Conservation (phyloP, 2,329 filamentous ascomycete species). For the Tolypocladium album region DNA sequence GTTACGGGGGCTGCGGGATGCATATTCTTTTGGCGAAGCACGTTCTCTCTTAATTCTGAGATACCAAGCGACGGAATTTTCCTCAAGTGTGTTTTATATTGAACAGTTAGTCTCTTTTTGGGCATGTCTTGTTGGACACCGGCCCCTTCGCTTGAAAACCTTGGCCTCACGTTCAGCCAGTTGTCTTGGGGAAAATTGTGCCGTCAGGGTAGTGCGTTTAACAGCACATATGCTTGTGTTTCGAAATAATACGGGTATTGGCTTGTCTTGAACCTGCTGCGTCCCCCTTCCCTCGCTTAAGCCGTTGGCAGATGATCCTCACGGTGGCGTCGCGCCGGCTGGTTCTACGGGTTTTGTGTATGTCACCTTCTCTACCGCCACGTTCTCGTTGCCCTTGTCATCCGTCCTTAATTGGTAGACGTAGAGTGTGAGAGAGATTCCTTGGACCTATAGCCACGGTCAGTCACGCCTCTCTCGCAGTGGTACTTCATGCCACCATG, state of each 20-base stretch:
- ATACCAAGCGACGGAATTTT: constrained; percentile 25
- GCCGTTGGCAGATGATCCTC: constrained; percentile 4
- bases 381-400: constrained; percentile 64
- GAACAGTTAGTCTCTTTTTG: constrained; percentile 16
- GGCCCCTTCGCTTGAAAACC: constrained; percentile 9
- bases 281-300: background rate
- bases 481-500: background rate
- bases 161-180: background rate
- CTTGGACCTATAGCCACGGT: constrained; percentile 60
- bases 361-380: constrained; percentile 77
- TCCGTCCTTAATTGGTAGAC: constrained; percentile 82
- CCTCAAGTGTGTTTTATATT: constrained; percentile 12
- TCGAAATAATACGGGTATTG: constrained; percentile 14
- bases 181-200: background rate
- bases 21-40: constrained; percentile 12
- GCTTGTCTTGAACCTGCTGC: constrained; percentile 1
- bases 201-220: background rate
- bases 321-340: constrained; percentile 37
- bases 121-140: constrained; percentile 7
- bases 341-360: constrained; percentile 67
- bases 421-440: constrained; percentile 89
- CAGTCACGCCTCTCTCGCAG: background rate
- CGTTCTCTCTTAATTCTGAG: constrained; percentile 18
- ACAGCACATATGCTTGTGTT: background rate
- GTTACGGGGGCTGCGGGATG: constrained; percentile 9